phyloP scores from a whole-genome alignment of 116 monocot genomes.

The Zostera marina region DNA sequence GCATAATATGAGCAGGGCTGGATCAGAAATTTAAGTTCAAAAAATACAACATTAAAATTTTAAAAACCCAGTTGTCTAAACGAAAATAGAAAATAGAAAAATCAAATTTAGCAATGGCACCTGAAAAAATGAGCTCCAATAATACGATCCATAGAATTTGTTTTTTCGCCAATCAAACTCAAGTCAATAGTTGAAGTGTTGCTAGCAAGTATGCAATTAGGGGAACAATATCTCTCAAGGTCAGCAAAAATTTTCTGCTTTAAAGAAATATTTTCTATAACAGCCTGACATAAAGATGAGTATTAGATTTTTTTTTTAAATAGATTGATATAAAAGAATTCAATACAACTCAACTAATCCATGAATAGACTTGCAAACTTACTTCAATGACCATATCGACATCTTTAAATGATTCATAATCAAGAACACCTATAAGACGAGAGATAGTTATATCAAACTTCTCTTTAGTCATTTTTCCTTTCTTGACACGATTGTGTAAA shows the following conservation, averaged over 20 bases:
- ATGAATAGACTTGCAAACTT: slow-evolving; percentile 13
- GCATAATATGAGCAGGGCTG: slow-evolving; percentile 96
- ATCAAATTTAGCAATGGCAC: slow-evolving; percentile 13
- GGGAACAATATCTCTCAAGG: slow-evolving; percentile 62
- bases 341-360: not conserved
- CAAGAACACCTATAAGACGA: slow-evolving; percentile 61
- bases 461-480: slow-evolving; percentile 79
- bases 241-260: slow-evolving; percentile 93
- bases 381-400: slow-evolving; percentile 90
- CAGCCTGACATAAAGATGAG: slow-evolving; percentile 44
- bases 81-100: not conserved
- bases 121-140: slow-evolving; percentile 93
- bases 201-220: slow-evolving; percentile 69
- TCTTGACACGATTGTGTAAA: slow-evolving; percentile 71
- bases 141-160: slow-evolving; percentile 59
- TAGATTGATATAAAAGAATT: not conserved
- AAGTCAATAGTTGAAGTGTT: slow-evolving; percentile 92
- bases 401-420: slow-evolving; percentile 58
- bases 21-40: slow-evolving; percentile 4
- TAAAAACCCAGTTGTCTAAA: not conserved
- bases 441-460: slow-evolving; percentile 54
- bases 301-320: not conserved
- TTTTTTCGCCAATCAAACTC: slow-evolving; percentile 67
- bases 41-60: not conserved
- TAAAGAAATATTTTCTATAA: slow-evolving; percentile 63